Conservation (phyloP, 768 basidiomycete genomes). For the Lentinus tigrinus region DNA sequence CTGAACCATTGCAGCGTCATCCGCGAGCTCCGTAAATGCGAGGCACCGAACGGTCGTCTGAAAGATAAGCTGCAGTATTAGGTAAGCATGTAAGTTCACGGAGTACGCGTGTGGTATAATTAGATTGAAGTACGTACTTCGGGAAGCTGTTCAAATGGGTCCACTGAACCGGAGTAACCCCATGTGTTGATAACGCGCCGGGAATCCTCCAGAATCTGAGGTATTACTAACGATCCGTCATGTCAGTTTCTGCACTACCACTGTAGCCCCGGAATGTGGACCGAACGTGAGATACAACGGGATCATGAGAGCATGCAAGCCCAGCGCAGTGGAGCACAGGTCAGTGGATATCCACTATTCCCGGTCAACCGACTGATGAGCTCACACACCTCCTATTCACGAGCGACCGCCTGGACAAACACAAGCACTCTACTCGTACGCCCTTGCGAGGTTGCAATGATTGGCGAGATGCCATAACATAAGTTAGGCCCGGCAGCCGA, state of each 20-base stretch:
- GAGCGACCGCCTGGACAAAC: neutral
- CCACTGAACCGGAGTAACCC: slow-evolving; percentile 62
- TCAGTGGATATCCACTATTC: too few species aligned
- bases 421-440: neutral
- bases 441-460: neutral
- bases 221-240: slow-evolving; percentile 50
- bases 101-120: neutral
- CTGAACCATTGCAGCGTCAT: slow-evolving; percentile 58
- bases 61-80: slow-evolving; percentile 50
- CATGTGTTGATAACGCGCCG: slow-evolving; percentile 60
- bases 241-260: neutral
- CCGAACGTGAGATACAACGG: neutral
- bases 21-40: slow-evolving; percentile 66
- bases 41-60: slow-evolving; percentile 71
- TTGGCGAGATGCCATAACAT: neutral
- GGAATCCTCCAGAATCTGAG: slow-evolving; percentile 63
- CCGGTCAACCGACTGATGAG: too few species aligned
- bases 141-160: slow-evolving; percentile 72
- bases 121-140: slow-evolving; percentile 17
- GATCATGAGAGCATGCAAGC: too few species aligned
- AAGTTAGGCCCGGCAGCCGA: neutral
- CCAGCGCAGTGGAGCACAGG: too few species aligned
- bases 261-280: neutral
- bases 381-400: neutral
- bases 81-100: neutral